These are phyloP conservation scores for Cladosporium colombiae DNA, from an alignment of 2,329 filamentous ascomycete genomes.

Conservation along the genomic window DNA sequence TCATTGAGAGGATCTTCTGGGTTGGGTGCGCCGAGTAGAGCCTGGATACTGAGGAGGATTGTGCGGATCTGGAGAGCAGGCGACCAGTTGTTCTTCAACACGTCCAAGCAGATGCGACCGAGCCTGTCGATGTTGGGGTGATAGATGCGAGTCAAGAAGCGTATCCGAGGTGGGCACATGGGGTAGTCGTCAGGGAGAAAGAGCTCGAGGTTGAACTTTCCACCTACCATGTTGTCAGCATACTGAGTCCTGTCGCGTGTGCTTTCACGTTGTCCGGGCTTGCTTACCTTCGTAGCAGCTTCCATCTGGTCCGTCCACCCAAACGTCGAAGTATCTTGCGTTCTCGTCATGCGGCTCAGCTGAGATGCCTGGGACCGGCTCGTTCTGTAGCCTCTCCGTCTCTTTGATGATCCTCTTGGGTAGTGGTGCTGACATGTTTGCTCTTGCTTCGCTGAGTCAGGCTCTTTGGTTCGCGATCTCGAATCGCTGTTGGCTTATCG, in stretches of 20 bases:
- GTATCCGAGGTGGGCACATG: constrained; percentile 98
- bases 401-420: constrained; percentile 98
- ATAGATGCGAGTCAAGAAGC: constrained; percentile 98
- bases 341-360: constrained; percentile 96
- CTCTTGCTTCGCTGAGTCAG: constrained; percentile 13
- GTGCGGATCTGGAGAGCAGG: constrained; percentile 96
- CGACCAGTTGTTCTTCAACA: constrained; percentile 99
- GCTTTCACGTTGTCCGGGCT: neutral
- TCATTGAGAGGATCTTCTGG: constrained; percentile 98
- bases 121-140: constrained; percentile 99
- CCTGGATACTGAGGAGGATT: constrained; percentile 97
- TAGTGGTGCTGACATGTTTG: constrained; percentile 61
- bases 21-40: constrained; percentile 91
- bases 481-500: neutral
- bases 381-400: constrained; percentile 93
- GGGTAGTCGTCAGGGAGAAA: constrained; percentile 98
- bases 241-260: constrained; percentile 20
- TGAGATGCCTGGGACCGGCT: constrained; percentile 95
- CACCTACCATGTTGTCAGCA: constrained; percentile 50
- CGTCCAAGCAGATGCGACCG: constrained; percentile 93
- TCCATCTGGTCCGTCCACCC: constrained; percentile 86
- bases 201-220: constrained; percentile 93
- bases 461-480: neutral
- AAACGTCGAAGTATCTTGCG: constrained; percentile 96
- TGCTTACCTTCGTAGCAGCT: constrained; percentile 88